phyloP scores from a whole-genome alignment of 768 basidiomycete species.

The Chalciporus piperatus region DNA sequence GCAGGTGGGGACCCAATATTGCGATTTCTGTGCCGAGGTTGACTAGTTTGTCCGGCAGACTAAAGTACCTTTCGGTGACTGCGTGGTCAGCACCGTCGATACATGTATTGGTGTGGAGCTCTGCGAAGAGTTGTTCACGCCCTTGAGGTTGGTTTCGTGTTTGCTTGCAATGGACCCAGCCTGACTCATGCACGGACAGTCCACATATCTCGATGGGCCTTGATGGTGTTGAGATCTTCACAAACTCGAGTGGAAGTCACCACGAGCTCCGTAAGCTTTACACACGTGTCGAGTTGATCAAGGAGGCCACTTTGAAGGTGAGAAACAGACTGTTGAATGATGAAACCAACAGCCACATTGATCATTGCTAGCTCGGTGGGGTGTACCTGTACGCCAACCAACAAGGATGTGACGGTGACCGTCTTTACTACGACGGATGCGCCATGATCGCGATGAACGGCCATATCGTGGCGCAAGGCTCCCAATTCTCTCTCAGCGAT shows the following conservation, averaged over 20 bases:
- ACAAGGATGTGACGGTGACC: slow-evolving; percentile 97
- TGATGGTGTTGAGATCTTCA: slow-evolving; percentile 98
- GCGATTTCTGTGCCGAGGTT: background rate
- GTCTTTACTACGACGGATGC: slow-evolving; percentile 97
- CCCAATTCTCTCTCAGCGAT: slow-evolving; percentile 93
- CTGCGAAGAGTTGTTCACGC: slow-evolving; percentile 97
- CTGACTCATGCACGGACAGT: slow-evolving; percentile 39
- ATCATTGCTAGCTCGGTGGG: slow-evolving; percentile 71
- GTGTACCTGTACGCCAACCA: slow-evolving; percentile 98
- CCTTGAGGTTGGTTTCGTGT: slow-evolving; percentile 62
- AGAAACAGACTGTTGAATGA: background rate
- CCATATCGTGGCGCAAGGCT: slow-evolving; percentile 87
- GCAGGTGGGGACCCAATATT: slow-evolving; percentile 52
- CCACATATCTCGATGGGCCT: slow-evolving; percentile 98
- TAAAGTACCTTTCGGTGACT: slow-evolving; percentile 95
- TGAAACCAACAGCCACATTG: too few species aligned
- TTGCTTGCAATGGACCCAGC: too few species aligned
- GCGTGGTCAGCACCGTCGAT: slow-evolving; percentile 87
- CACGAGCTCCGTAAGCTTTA: slow-evolving; percentile 97
- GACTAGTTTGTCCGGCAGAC: slow-evolving; percentile 40
- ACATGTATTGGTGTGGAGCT: slow-evolving; percentile 97
- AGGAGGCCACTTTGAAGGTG: slow-evolving; percentile 94
- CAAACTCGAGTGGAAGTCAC: slow-evolving; percentile 97
- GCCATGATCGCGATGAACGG: slow-evolving; percentile 97
- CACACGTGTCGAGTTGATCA: slow-evolving; percentile 89